A percentile compares a stretch with the other conserved stretches of the same genome.
These are phyloP conservation scores for Talaromyces sp. DNA, from an alignment of 2,329 filamentous ascomycete species.

Conservation along the genomic window DNA sequence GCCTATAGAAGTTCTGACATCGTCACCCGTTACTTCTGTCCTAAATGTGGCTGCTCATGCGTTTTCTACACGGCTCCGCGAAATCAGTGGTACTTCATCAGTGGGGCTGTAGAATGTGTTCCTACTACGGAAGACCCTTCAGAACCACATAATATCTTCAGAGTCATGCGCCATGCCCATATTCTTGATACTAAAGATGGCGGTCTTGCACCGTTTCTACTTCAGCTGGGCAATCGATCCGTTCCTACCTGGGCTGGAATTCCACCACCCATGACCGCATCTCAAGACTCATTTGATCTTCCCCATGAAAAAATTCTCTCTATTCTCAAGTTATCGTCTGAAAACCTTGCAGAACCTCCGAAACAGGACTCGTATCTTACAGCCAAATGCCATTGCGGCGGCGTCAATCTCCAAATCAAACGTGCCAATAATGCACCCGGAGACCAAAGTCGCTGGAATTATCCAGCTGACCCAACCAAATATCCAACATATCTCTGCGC, in stretches of 20 bases:
- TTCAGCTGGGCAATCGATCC: not conserved
- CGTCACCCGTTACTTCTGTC: not conserved
- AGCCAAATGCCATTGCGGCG: not conserved
- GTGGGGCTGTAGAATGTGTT: not conserved
- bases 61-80: not conserved
- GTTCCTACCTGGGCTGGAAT: not conserved
- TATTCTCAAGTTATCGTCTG: not conserved
- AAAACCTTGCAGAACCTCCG: not conserved
- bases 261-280: not conserved
- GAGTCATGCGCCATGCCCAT: not conserved
- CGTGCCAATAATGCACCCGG: not conserved
- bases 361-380: not conserved
- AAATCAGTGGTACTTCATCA: not conserved
- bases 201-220: not conserved
- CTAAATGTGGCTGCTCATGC: not conserved
- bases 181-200: not conserved
- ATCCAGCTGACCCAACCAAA: not conserved
- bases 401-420: not conserved
- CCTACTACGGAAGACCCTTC: not conserved
- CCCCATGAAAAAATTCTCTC: not conserved
- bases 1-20: not conserved
- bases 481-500: not conserved
- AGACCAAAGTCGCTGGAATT: not conserved
- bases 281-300: not conserved
- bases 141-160: not conserved